phyloP scores from a whole-genome alignment of 2,329 filamentous ascomycete species.

The Colletotrichum viniferum region DNA sequence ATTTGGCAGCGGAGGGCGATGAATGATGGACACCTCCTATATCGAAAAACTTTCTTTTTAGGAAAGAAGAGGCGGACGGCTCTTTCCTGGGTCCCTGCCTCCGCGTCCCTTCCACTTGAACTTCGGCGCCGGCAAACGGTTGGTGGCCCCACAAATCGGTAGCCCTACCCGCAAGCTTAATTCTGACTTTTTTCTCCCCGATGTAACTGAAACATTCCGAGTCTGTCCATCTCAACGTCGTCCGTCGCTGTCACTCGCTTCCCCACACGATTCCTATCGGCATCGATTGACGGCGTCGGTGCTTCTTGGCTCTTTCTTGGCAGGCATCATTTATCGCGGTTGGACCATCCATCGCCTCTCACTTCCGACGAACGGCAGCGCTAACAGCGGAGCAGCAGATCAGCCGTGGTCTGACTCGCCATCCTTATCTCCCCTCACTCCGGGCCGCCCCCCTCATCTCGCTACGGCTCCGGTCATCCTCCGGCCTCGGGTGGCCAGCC shows the following conservation, averaged over 20 bases:
- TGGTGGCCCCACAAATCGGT: neutral
- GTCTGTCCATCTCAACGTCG: neutral
- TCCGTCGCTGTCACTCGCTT: neutral
- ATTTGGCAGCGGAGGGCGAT: neutral
- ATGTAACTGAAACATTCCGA: neutral
- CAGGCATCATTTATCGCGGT: neutral
- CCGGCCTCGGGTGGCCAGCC: neutral
- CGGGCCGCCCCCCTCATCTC: neutral
- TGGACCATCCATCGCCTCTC: neutral
- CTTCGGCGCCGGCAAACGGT: neutral
- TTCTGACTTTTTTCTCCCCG: slow-evolving; percentile 1
- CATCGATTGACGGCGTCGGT: neutral
- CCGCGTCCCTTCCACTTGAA: neutral
- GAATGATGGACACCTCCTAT: neutral
- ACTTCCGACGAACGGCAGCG: neutral
- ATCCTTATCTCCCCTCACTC: neutral
- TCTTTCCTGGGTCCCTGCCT: neutral
- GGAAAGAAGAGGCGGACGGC: neutral
- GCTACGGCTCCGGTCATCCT: neutral
- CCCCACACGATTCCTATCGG: neutral
- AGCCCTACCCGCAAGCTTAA: slow-evolving; percentile 20
- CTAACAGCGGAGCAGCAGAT: neutral
- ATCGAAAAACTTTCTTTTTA: neutral
- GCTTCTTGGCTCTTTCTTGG: neutral
- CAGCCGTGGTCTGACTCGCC: neutral